Conservation (phyloP, 495 filamentous ascomycete species). For the Parmelia sp. region DNA sequence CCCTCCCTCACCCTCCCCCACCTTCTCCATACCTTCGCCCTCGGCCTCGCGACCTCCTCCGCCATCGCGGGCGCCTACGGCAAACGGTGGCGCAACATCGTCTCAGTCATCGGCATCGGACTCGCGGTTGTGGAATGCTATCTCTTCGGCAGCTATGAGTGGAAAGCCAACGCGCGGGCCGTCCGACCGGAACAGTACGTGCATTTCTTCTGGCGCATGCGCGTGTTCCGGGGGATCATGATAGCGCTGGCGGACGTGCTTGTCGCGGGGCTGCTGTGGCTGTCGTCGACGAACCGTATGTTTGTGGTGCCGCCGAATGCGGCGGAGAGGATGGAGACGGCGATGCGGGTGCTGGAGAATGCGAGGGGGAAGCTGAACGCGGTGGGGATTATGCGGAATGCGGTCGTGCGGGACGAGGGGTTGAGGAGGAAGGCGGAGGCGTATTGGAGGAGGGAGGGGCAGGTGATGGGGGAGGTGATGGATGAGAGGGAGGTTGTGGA, state of each 20-base stretch:
- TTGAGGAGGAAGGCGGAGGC: slow-evolving; percentile 48
- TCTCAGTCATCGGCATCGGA: slow-evolving; percentile 55
- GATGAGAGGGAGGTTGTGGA: slow-evolving; percentile 29
- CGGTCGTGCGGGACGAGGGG: slow-evolving; percentile 48
- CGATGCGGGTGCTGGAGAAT: slow-evolving; percentile 39
- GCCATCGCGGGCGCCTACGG: slow-evolving; percentile 51
- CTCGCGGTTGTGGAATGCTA: slow-evolving; percentile 62
- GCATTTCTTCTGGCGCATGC: slow-evolving; percentile 62
- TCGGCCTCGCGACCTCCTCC: slow-evolving; percentile 58
- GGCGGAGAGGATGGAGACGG: slow-evolving; percentile 43
- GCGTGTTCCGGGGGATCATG: slow-evolving; percentile 48
- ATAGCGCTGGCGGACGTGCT: slow-evolving; percentile 57
- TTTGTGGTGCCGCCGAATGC: slow-evolving; percentile 47
- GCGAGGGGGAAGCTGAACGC: slow-evolving; percentile 47
- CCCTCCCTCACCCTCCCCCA: slow-evolving; percentile 70
- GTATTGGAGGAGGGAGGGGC: slow-evolving; percentile 50
- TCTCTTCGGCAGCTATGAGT: slow-evolving; percentile 53
- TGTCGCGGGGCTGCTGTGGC: slow-evolving; percentile 58
- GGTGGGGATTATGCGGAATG: slow-evolving; percentile 50
- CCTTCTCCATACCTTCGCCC: slow-evolving; percentile 61
- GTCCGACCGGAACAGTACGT: slow-evolving; percentile 52
- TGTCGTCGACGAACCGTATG: slow-evolving; percentile 68
- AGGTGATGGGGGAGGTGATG: slow-evolving; percentile 29
- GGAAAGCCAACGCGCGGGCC: slow-evolving; percentile 50
- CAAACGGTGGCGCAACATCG: slow-evolving; percentile 60